Evolutionary conservation across 345 rosid genomes (phyloP).

Genomic region (Anastatica hierochuntica): DNA sequence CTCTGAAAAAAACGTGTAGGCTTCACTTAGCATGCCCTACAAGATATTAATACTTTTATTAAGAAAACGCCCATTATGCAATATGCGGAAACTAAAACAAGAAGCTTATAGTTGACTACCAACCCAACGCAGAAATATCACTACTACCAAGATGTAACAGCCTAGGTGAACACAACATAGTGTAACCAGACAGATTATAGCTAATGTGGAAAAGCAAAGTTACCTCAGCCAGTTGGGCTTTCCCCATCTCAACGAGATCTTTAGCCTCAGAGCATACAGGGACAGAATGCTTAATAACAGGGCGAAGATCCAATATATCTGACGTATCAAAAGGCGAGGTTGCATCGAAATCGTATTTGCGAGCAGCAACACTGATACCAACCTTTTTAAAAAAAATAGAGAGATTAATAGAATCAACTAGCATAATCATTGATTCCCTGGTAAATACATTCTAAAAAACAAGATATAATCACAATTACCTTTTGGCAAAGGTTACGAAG

Average conservation of each 20-base stretch:
- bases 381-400: constrained; percentile 32
- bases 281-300: constrained; percentile 91
- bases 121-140: background rate
- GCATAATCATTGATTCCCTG: background rate
- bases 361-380: constrained; percentile 74
- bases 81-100: background rate
- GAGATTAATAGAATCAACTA: background rate
- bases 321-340: constrained; percentile 66
- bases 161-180: background rate
- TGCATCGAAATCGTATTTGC: constrained; percentile 63
- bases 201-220: constrained; percentile 1
- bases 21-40: constrained; percentile 96
- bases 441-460: no score
- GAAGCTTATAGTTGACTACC: background rate
- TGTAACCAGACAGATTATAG: background rate
- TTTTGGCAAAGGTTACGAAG: constrained; percentile 88
- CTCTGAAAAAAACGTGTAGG: constrained; percentile 85
- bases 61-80: background rate
- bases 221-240: constrained; percentile 93
- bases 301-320: constrained; percentile 78
- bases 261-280: constrained; percentile 92
- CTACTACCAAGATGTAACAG: no score
- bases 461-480: no score
- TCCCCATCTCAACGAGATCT: constrained; percentile 88
- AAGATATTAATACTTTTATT: constrained; percentile 3